Conservation (phyloP, 2,329 filamentous ascomycete species). For the Aureobasidium zeae region DNA sequence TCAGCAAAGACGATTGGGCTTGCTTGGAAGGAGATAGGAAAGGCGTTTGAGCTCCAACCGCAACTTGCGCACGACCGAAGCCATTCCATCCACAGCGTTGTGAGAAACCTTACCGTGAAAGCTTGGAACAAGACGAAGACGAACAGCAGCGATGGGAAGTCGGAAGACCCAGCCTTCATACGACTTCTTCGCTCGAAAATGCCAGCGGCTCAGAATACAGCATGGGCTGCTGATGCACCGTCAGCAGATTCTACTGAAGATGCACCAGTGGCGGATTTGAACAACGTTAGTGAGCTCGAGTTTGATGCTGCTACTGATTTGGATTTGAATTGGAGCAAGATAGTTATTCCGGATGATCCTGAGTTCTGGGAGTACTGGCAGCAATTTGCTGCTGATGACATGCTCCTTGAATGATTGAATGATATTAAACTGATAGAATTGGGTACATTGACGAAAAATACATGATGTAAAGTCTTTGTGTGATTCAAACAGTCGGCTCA, state of each 20-base stretch:
- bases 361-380: constrained; percentile 13
- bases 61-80: constrained; percentile 29
- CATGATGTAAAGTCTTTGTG: too few species aligned
- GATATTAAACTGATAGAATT: too few species aligned
- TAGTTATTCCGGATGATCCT: neutral
- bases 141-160: neutral
- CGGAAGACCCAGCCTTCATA: neutral
- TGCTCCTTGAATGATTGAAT: too few species aligned
- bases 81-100: constrained; percentile 34
- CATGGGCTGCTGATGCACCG: neutral
- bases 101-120: constrained; percentile 36
- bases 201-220: neutral
- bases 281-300: neutral
- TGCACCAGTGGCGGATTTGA: constrained; percentile 15
- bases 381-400: constrained; percentile 1
- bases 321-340: constrained; percentile 3
- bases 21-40: constrained; percentile 40
- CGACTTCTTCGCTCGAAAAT: neutral
- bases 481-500: too few species aligned
- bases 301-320: neutral
- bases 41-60: constrained; percentile 36
- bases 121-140: constrained; percentile 29
- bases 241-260: neutral
- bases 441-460: too few species aligned
- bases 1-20: constrained; percentile 21